Evolutionary conservation across 1,139 yeast genomes (phyloP).

Genomic region (Zhuliangozyma parablackwelliae): DNA sequence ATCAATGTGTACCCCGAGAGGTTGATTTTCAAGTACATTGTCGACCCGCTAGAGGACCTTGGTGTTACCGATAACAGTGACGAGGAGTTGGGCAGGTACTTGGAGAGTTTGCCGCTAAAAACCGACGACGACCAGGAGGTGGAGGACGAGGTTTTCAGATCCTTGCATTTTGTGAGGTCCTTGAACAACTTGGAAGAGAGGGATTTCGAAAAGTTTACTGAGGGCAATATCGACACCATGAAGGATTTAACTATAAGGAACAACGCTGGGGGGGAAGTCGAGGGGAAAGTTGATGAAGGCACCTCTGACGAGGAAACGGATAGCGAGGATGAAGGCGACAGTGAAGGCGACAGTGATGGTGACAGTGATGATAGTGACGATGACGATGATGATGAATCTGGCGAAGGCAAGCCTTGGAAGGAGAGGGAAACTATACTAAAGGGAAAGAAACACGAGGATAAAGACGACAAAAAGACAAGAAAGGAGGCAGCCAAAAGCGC

Average conservation of each 20-base stretch:
- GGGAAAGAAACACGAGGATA: constrained; percentile 80
- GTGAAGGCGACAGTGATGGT: constrained; percentile 28
- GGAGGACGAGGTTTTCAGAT: constrained; percentile 81
- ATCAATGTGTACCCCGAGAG: constrained; percentile 80
- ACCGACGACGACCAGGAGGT: constrained; percentile 44
- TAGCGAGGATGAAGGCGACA: constrained; percentile 18
- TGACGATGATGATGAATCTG: constrained; percentile 25
- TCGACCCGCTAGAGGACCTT: constrained; percentile 34
- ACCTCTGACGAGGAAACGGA: constrained; percentile 11
- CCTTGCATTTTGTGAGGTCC: constrained; percentile 76
- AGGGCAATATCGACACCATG: constrained; percentile 78
- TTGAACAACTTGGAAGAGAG: constrained; percentile 77
- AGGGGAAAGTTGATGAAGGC: constrained; percentile 25
- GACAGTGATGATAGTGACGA: constrained; percentile 30
- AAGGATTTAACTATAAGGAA: constrained; percentile 49
- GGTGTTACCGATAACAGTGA: constrained; percentile 39
- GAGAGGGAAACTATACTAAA: constrained; percentile 23
- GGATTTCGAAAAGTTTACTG: constrained; percentile 76
- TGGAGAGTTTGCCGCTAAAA: constrained; percentile 49
- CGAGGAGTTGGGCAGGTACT: constrained; percentile 30
- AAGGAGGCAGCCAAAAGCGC: constrained; percentile 81
- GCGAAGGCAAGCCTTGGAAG: neutral
- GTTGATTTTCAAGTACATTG: constrained; percentile 71
- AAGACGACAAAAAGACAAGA: constrained; percentile 77
- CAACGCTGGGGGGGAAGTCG: constrained; percentile 16